These are phyloP conservation scores for Protomyces lactucae-debilis DNA, from an alignment of 1,139 yeast genomes.

Conservation along the genomic window DNA sequence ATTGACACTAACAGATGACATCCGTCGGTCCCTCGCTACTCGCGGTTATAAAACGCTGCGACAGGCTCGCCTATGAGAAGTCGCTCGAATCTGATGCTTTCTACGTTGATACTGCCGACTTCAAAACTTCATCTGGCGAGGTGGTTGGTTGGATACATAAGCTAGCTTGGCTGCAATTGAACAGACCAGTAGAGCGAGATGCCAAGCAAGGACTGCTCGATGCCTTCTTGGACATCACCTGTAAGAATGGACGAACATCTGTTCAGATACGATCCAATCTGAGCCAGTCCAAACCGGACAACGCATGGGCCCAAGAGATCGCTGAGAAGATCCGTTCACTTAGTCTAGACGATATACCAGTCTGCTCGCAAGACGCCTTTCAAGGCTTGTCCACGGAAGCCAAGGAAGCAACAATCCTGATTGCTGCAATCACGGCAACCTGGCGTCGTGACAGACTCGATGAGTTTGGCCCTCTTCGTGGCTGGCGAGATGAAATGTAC, in stretches of 20 bases:
- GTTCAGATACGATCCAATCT: no score
- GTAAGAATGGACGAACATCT: no score
- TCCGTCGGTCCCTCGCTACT: neutral
- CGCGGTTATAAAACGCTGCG: neutral
- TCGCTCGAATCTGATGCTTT: neutral
- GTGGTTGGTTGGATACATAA: neutral
- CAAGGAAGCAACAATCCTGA: neutral
- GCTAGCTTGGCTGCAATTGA: no score
- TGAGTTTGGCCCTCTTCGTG: slow-evolving; percentile 49
- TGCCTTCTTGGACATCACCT: no score
- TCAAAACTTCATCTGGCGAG: neutral
- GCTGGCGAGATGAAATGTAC: slow-evolving; percentile 87
- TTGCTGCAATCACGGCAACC: neutral
- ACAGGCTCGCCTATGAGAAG: neutral
- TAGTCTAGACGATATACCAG: neutral
- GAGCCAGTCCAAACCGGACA: no score
- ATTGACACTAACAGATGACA: no score
- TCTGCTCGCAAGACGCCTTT: neutral
- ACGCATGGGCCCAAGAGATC: neutral
- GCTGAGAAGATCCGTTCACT: neutral
- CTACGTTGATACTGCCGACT: neutral
- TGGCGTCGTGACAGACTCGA: slow-evolving; percentile 28
- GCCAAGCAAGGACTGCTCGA: no score
- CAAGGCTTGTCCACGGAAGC: neutral
- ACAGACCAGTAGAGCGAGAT: no score